phyloP scores from a whole-genome alignment of 2,329 filamentous ascomycete species.

The Coniochaeta sp. region DNA sequence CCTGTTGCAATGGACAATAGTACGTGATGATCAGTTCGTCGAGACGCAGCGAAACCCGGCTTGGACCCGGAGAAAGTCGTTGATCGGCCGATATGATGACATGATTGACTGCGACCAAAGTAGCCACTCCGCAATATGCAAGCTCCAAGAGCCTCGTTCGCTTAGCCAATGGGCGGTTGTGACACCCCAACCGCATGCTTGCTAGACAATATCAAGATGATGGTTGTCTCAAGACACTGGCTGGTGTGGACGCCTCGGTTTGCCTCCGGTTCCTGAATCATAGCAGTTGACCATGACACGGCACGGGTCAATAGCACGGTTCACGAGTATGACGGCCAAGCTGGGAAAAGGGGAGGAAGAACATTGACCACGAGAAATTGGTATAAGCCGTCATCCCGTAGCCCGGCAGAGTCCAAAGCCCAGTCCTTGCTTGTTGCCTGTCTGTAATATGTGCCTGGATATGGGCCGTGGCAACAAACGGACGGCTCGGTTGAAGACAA shows the following conservation, averaged over 20 bases:
- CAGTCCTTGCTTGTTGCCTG: too few relatives aligned
- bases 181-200: neutral
- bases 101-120: neutral
- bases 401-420: too few relatives aligned
- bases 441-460: too few relatives aligned
- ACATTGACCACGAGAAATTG: neutral
- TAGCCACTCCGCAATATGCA: neutral
- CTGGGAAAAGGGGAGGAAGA: neutral
- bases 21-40: neutral
- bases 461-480: too few relatives aligned
- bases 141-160: conserved; percentile 1
- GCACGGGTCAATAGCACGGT: conserved; percentile 7
- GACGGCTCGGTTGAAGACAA: neutral
- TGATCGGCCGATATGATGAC: neutral
- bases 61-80: neutral
- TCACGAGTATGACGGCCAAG: neutral
- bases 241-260: neutral
- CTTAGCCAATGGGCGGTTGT: neutral
- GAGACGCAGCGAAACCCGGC: neutral
- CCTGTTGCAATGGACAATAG: neutral
- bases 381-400: neutral
- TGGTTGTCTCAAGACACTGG: too few relatives aligned
- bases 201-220: neutral
- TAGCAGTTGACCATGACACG: conserved; percentile 1
- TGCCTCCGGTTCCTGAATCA: neutral